A percentile compares a stretch with the other conserved stretches of the same genome.
These are phyloP conservation scores for Astragalus glycyphyllos DNA, from an alignment of 306 rosid species.

Conservation along the genomic window DNA sequence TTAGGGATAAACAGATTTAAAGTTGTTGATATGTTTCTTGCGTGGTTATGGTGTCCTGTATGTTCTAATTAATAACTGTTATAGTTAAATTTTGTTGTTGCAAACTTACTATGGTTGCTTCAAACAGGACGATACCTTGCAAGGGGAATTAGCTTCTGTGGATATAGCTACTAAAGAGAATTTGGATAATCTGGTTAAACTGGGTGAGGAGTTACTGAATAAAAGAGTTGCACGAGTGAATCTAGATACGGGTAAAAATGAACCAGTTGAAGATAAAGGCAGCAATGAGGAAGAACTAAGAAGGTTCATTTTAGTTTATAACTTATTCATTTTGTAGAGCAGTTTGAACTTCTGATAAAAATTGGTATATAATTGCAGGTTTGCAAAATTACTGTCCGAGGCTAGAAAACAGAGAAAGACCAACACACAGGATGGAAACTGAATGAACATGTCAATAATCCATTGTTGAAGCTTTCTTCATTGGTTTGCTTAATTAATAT, in stretches of 20 bases:
- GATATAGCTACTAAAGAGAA: conserved; percentile 54
- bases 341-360: neutral
- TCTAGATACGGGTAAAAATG: conserved; percentile 53
- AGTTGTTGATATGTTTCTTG: neutral
- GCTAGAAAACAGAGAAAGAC: conserved; percentile 46
- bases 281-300: conserved; percentile 54
- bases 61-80: neutral
- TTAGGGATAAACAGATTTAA: neutral
- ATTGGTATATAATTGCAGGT: conserved; percentile 44
- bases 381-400: conserved; percentile 51
- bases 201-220: conserved; percentile 46
- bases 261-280: conserved; percentile 49
- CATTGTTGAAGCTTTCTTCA: neutral
- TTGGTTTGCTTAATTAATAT: neutral
- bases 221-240: conserved; percentile 47
- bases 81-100: neutral
- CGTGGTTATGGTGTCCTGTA: neutral
- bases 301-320: conserved; percentile 45
- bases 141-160: conserved; percentile 45
- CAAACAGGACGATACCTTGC: conserved; percentile 48
- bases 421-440: conserved; percentile 6
- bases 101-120: conserved; percentile 13
- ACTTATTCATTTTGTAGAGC: neutral
- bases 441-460: neutral
- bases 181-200: conserved; percentile 49